Evolutionary conservation across 768 basidiomycete species (phyloP), one percentile per base, ranked within the genome.

Genomic region (Russula earlei): DNA sequence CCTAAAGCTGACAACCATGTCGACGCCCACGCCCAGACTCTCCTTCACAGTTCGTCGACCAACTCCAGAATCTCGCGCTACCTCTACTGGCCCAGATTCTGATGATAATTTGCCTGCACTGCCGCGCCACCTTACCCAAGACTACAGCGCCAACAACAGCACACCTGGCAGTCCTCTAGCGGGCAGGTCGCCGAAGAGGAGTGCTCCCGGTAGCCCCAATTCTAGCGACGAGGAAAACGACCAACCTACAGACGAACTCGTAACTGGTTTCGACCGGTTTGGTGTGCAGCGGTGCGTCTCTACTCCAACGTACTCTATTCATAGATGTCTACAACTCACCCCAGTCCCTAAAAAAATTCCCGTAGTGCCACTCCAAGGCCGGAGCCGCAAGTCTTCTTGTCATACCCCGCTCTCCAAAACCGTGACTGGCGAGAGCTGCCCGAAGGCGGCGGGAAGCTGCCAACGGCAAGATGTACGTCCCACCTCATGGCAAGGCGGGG

Each of bases 1-100:
- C n/a, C n/a, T 20, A 10, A 44, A 15, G 9, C 6, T 9, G 11
- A 46, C 53, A 9, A 40, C 58, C 22, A 59, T 54, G 52, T 53
- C 67, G 58, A 62, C 45, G 10, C 31, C 52, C 6, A 20, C 66
- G n/a, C 62, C 65, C 17, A 59, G 67, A 61, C 77, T 93, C 38
- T 93, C 91, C 0, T 94, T 95, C 70, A 92, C 86, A 2, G 77
- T 95, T 55, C 81, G 89, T 41, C 78, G 89, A 8, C 92, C 92
- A 0, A 82, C 82, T 0, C 85, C 87, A 0, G 66, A 75, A 0
- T 84, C 86, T 6, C 77, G 85, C 11, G 76, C 77, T 17, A 67
- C 74, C 0, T 86, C 86, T 0, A 77, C 83, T 31, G 83, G 81
- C 10, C 74, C 77, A 41, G 87, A 85, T 38, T 82, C 82, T 0